Conservation (phyloP, 345 rosid species). For the Lenwebbia sp. region DNA sequence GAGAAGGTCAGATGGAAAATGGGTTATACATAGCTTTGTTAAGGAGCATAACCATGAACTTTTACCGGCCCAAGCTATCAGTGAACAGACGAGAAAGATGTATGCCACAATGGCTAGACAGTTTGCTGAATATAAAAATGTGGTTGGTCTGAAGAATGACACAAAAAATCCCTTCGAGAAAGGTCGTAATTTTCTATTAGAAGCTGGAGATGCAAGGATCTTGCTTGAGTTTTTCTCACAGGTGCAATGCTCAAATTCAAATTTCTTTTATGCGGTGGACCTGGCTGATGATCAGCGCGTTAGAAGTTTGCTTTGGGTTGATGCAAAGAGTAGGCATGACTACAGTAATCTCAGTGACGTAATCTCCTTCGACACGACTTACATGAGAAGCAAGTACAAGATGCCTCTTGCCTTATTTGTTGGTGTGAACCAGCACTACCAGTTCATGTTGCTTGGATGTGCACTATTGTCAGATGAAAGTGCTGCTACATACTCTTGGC, state of each 20-base stretch:
- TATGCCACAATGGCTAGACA: constrained; percentile 54
- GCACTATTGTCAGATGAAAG: constrained; percentile 43
- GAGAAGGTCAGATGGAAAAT: constrained; percentile 50
- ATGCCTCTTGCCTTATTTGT: constrained; percentile 45
- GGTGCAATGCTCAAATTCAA: constrained; percentile 36
- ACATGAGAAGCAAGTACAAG: constrained; percentile 36
- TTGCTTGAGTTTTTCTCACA: constrained; percentile 34
- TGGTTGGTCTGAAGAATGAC: constrained; percentile 38
- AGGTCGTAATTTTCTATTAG: constrained; percentile 23
- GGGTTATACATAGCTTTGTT: constrained; percentile 48
- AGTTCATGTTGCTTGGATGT: constrained; percentile 48
- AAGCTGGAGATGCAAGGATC: constrained; percentile 28
- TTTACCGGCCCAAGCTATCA: constrained; percentile 58
- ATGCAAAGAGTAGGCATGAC: constrained; percentile 54
- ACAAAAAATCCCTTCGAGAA: constrained; percentile 27
- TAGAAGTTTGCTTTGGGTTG: constrained; percentile 43
- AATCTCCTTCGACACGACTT: constrained; percentile 38
- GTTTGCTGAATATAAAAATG: constrained; percentile 44
- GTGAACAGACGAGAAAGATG: constrained; percentile 53
- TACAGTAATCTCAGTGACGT: constrained; percentile 34
- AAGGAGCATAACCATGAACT: constrained; percentile 66
- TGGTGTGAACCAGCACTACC: constrained; percentile 55
- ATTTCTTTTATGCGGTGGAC: constrained; percentile 48
- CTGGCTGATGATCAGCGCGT: constrained; percentile 40
- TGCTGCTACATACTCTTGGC: constrained; percentile 34